Percentiles rank a stretch among this genome's conserved stretches.
These are phyloP conservation scores for Cercospora zeina DNA, from an alignment of 2,329 filamentous ascomycete genomes.

Conservation along the genomic window DNA sequence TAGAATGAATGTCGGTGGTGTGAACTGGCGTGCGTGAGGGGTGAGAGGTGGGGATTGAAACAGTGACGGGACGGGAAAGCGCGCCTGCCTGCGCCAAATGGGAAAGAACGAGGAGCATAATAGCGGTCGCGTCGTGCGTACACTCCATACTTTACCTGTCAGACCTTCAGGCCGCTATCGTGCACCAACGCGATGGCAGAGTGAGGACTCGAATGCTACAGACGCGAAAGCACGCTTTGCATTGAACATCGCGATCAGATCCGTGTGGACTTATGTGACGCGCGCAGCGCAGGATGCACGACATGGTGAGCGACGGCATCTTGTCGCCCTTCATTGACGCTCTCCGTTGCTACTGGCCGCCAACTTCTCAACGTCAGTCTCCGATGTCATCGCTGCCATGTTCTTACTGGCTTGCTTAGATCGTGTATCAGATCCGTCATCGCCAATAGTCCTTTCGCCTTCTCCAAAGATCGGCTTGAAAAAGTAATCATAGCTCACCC, in stretches of 20 bases:
- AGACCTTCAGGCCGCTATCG: background rate
- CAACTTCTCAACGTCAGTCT: constrained; percentile 17
- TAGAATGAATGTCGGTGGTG: background rate
- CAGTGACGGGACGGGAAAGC: constrained; percentile 2
- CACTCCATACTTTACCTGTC: background rate
- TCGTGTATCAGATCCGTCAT: constrained; percentile 23
- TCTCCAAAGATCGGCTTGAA: constrained; percentile 76
- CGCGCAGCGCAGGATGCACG: background rate
- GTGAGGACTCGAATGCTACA: too few relatives aligned
- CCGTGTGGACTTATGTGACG: background rate
- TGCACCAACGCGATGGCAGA: background rate
- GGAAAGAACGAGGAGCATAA: constrained; percentile 6
- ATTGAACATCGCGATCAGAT: too few relatives aligned
- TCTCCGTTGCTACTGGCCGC: constrained; percentile 9
- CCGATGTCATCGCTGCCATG: background rate
- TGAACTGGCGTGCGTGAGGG: background rate
- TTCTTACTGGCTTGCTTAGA: background rate
- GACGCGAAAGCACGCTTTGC: background rate
- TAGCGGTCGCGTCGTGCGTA: background rate
- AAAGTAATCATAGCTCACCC: constrained; percentile 64
- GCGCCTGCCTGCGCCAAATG: background rate
- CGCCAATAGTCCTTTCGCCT: constrained; percentile 66
- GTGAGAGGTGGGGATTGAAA: constrained; percentile 9
- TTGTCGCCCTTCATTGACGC: background rate
- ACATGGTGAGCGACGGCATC: background rate